Evolutionary conservation across 2,329 filamentous ascomycete species (phyloP), one percentile per base, ranked within the genome.

Genomic region (Penicillium sp.): DNA sequence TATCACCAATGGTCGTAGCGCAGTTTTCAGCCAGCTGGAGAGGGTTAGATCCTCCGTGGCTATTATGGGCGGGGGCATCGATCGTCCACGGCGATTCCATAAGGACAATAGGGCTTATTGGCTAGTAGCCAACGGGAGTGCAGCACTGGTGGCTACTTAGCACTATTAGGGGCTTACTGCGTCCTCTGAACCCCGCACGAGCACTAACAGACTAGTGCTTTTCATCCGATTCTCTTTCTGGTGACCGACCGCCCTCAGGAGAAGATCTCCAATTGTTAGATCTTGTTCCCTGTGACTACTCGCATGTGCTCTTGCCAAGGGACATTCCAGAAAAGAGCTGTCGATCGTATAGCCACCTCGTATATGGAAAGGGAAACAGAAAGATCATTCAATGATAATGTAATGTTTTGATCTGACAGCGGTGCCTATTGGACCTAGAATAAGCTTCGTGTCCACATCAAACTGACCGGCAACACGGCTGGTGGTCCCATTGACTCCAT

Each of bases 401-500:
- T 47, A 26, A 37, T 35, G 50, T 53, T 47, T n/a, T n/a, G 26
- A 19, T 28, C 15, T 60, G 26, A 47, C 44, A 19, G 58, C 17
- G 35, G 26, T 58, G 15, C 30, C 19, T 10, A 67, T 64, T 64
- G 65, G 60, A 22, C 28, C 56, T 1, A 30, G 45, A 15, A 62
- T 60, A 65, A 65, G 61, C 61, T 67, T 65, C 35, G 28, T 58
- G 26, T 37, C 62, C 64, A 62, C 62, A 13, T 28, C 12, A 4
- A 35, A 50, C 47, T n/a, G 28, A 19, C 47, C 30, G 30, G 49
- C 28, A 51, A 51, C 49, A 51, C 28, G 30, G 49, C 49, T 35
- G 28, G n/a, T 51, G 28, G 45, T 22, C 49, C 47, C 49, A 35
- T 13, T 35, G 49, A 51, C 57, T 49, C 57, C 57, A 59, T 59